A percentile compares a stretch with the other conserved stretches of the same genome.
Conservation (phyloP, 345 rosid genomes). For the Orychophragmus violaceus region DNA sequence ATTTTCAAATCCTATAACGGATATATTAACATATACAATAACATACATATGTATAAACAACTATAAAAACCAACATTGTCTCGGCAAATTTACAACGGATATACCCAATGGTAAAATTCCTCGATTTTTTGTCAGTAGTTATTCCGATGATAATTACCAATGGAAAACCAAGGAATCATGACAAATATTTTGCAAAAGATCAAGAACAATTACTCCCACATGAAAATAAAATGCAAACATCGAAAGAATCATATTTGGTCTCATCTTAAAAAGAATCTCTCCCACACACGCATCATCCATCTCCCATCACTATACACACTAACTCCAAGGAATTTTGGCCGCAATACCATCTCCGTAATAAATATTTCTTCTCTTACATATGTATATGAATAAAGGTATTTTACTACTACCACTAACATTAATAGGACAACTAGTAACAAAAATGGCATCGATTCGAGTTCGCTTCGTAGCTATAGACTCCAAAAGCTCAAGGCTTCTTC, state of each 20-base stretch:
- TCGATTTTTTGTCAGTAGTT: too few species aligned
- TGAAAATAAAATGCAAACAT: background rate
- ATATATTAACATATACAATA: too few species aligned
- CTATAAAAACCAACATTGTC: too few species aligned
- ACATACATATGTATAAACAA: too few species aligned
- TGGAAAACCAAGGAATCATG: too few species aligned
- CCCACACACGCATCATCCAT: conserved; percentile 12
- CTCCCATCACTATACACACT: conserved; percentile 19
- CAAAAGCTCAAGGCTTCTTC: conserved; percentile 10
- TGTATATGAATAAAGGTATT: background rate
- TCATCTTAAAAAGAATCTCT: conserved; percentile 12
- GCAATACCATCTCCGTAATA: conserved; percentile 8
- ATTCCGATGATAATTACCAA: too few species aligned
- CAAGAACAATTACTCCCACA: too few species aligned
- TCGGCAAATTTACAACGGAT: too few species aligned
- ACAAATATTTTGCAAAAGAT: too few species aligned
- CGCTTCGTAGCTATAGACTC: background rate
- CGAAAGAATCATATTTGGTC: background rate
- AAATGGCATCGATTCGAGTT: conserved; percentile 11
- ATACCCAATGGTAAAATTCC: too few species aligned
- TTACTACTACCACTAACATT: conserved; percentile 13
- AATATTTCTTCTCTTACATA: background rate
- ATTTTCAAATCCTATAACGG: too few species aligned
- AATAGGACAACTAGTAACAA: conserved; percentile 1
- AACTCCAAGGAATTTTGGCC: conserved; percentile 8